Base-by-base conservation (phyloP, 2,329 filamentous ascomycete species). In the Arachnopeziza araneosa region DNA sequence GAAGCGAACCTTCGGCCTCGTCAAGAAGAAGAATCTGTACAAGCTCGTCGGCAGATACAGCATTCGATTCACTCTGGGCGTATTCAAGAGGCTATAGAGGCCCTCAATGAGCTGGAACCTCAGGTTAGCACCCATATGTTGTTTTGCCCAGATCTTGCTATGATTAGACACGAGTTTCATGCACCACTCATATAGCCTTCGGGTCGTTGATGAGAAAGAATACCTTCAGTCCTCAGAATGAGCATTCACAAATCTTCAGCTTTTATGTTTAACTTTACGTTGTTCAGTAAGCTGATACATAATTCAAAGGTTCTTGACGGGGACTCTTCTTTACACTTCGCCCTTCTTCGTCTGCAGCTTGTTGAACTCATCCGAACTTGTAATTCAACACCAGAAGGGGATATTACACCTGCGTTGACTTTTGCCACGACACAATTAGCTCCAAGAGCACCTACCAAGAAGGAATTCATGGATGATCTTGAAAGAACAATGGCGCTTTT, bases 151-250 rank as follows among this genome's bases (percentile, higher is more conserved):
- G 63, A 55, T 52, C 63, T 67, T 84, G 82, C 83, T 77, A 93
- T 95, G 95, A 99, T 99, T 96, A 96, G 81, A 90, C 81, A 83
- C 82, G 63, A 64, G 89, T 93, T 86, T 96, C 93, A 99, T 99
- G 95, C 95, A 99, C 95, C 95, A 99, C 95, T 92, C 95, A 91
- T 95, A 98, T 85, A 81, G 81, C 83, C 85, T 86, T 84, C 80
- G 81, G 85, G 86, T 87, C 84, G 77, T 85, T 95, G 95, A 96
- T 96, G 93, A 98, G 83, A 85, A 86, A 87, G 80, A 79, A 79
- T 78, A 80, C 78, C 77, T 89, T 90, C 87, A 90, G 85, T 90
- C 85, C 84, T 90, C 85, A 89, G 84, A 87, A 92, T 95, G 91
- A 96, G 80, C 82, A 78, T 52, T 55, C 54, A 57, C 56, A 21